Evolutionary conservation across 108 stramenopile genomes (phyloP).

Genomic region (Nitzschia sp.): DNA sequence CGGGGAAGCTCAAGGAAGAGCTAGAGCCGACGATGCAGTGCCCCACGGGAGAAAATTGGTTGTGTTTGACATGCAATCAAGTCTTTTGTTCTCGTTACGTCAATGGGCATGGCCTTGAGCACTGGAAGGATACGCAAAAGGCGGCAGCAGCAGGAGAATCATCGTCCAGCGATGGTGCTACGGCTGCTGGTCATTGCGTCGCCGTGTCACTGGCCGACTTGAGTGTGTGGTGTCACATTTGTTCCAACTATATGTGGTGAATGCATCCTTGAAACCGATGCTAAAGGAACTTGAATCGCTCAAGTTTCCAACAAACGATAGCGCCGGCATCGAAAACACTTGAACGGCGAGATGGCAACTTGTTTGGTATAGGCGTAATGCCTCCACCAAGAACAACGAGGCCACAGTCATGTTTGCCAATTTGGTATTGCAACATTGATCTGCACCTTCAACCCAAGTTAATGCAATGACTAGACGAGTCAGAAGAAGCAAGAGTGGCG

Average conservation of each 20-base stretch:
- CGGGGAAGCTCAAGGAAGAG: conserved; percentile 21
- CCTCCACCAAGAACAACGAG: too few relatives aligned
- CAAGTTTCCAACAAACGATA: too few relatives aligned
- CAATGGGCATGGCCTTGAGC: conserved; percentile 69
- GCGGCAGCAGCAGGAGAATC: conserved; percentile 4
- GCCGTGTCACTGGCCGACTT: conserved; percentile 72
- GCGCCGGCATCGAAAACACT: too few relatives aligned
- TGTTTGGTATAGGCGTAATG: too few relatives aligned
- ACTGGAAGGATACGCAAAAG: conserved; percentile 53
- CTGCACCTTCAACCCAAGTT: too few relatives aligned
- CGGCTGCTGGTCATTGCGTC: conserved; percentile 53
- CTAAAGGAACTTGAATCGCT: conserved; percentile 11
- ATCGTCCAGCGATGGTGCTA: not conserved
- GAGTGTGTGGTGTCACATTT: conserved; percentile 82
- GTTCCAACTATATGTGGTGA: conserved; percentile 55
- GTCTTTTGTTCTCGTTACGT: conserved; percentile 74
- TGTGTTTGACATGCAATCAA: conserved; percentile 62
- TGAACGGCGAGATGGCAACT: too few relatives aligned
- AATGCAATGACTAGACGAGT: too few relatives aligned
- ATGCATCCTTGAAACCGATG: conserved; percentile 39
- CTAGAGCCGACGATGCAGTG: conserved; percentile 23
- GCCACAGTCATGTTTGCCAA: too few relatives aligned
- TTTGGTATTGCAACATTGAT: too few relatives aligned
- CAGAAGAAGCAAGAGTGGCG: too few relatives aligned
- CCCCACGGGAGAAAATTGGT: conserved; percentile 73